These are phyloP conservation scores for Gleditsia sinensis DNA, from an alignment of 306 rosid genomes.

Conservation along the genomic window DNA sequence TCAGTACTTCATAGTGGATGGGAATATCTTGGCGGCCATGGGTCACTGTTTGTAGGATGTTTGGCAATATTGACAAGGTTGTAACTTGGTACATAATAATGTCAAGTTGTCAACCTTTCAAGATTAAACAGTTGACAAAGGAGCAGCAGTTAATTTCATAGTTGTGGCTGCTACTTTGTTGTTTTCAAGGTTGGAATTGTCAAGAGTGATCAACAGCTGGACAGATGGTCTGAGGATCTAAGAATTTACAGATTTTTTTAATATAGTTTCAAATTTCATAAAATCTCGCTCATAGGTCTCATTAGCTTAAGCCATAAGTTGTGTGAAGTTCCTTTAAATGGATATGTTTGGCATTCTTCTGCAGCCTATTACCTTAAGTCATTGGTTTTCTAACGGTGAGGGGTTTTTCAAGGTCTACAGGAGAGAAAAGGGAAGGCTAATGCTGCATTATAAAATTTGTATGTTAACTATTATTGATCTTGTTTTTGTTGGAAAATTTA, in stretches of 20 bases:
- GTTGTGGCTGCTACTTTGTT: neutral
- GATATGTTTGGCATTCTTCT: neutral
- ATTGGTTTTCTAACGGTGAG: neutral
- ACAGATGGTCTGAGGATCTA: neutral
- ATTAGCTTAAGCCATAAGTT: neutral
- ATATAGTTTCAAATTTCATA: neutral
- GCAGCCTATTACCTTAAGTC: neutral
- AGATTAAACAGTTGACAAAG: neutral
- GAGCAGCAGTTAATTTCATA: neutral
- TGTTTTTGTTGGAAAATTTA: neutral
- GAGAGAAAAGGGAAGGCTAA: neutral
- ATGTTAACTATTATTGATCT: neutral
- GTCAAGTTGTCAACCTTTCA: conserved; percentile 1
- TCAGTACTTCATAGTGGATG: neutral
- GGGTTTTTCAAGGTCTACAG: neutral
- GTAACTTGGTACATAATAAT: neutral
- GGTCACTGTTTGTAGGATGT: neutral
- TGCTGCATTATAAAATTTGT: neutral
- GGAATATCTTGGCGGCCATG: neutral
- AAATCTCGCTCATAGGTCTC: neutral
- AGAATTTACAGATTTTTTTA: neutral
- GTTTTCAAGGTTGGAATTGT: neutral
- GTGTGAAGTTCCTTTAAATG: neutral
- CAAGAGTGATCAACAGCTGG: neutral
- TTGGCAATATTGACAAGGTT: conserved; percentile 4